Conservation (phyloP, 2,329 filamentous ascomycete genomes). For the Ophiostoma ips region DNA sequence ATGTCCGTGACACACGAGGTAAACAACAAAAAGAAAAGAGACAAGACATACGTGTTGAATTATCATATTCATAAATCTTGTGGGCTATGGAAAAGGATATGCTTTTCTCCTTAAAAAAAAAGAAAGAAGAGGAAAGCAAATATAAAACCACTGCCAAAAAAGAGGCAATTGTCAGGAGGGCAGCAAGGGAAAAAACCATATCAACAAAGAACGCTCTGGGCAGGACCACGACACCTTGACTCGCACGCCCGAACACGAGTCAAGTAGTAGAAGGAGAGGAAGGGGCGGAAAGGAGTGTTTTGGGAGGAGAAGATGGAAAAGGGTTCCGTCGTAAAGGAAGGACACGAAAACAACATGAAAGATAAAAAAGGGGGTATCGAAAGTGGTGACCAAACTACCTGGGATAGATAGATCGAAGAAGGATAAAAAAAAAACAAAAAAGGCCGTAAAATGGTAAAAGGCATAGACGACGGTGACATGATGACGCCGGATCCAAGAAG, state of each 20-base stretch:
- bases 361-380: background rate
- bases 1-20: too few relatives aligned
- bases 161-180: too few relatives aligned
- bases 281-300: background rate
- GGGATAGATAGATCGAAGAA: background rate
- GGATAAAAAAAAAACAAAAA: conserved; percentile 3
- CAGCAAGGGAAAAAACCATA: too few relatives aligned
- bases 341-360: background rate
- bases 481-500: conserved; percentile 4
- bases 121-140: too few relatives aligned
- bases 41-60: too few relatives aligned
- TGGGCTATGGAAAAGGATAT: too few relatives aligned
- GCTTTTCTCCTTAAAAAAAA: conserved; percentile 9
- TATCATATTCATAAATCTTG: too few relatives aligned
- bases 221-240: background rate
- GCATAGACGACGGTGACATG: too few relatives aligned
- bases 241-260: background rate
- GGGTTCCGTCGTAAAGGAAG: background rate
- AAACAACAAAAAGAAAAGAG: too few relatives aligned
- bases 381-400: background rate
- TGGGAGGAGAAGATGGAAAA: conserved; percentile 4
- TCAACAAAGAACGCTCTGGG: background rate
- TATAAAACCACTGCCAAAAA: too few relatives aligned
- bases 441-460: conserved; percentile 1
- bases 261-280: background rate